A percentile compares a stretch with the other conserved stretches of the same genome.
Evolutionary conservation across 139 green algal genomes (phyloP).

Genomic region (Desmodesmus armatus): DNA sequence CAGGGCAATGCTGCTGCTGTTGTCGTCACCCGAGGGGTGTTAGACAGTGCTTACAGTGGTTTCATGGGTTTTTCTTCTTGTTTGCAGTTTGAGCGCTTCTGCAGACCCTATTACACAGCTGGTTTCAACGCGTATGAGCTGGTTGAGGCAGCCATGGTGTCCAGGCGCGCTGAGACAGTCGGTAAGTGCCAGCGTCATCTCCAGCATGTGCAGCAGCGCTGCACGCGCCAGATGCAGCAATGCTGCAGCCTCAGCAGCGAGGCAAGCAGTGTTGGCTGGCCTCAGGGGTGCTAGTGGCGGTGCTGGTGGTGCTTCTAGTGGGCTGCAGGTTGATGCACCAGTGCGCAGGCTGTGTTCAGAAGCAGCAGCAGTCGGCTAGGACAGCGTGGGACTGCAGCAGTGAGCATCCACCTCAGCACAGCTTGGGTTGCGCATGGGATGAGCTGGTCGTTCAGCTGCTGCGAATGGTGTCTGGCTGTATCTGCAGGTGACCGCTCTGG

Average conservation of each 20-base stretch:
- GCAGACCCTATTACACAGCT: conserved; percentile 69
- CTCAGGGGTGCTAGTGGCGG: background rate
- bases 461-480: background rate
- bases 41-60: too few relatives aligned
- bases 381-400: background rate
- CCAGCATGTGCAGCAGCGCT: background rate
- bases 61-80: background rate
- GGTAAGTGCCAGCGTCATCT: conserved; percentile 12
- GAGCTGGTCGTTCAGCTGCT: background rate
- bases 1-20: too few relatives aligned
- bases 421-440: too few relatives aligned
- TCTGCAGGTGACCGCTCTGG: conserved; percentile 38
- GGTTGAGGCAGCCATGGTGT: conserved; percentile 48
- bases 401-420: background rate
- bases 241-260: background rate
- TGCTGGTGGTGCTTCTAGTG: background rate
- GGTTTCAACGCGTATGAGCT: conserved; percentile 72
- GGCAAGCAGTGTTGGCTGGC: background rate
- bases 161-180: conserved; percentile 42
- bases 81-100: conserved; percentile 65
- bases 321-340: background rate
- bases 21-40: too few relatives aligned
- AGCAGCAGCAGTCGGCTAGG: background rate
- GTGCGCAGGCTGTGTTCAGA: background rate
- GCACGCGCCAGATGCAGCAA: background rate